Percentiles rank a stretch among this genome's conserved stretches.
Conservation (phyloP, 1,139 yeast species). For the Hyphopichia khmerensis region DNA sequence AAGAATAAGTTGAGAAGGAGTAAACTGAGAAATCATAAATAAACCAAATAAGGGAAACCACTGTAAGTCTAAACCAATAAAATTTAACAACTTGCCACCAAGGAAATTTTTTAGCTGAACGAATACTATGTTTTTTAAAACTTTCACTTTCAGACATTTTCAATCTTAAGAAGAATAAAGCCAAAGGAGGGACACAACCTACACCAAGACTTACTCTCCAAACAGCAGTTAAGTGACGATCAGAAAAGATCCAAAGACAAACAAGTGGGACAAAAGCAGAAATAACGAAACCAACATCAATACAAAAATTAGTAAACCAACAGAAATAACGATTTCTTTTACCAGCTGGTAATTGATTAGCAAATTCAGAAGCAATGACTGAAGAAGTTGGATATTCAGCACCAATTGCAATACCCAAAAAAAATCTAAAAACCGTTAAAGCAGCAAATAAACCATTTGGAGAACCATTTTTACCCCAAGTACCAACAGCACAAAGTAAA, state of each 20-base stretch:
- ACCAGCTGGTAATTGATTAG: constrained; percentile 74
- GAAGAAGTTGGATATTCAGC: constrained; percentile 95
- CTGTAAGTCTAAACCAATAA: constrained; percentile 76
- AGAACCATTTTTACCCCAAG: constrained; percentile 75
- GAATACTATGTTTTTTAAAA: constrained; percentile 70
- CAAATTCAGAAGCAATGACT: constrained; percentile 91
- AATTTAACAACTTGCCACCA: constrained; percentile 68
- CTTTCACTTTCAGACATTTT: constrained; percentile 72
- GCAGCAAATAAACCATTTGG: constrained; percentile 75
- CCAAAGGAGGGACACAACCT: constrained; percentile 87
- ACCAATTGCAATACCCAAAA: constrained; percentile 82
- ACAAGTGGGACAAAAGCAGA: constrained; percentile 87
- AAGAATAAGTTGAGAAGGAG: constrained; percentile 82
- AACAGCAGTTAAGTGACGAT: constrained; percentile 69
- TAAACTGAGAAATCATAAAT: constrained; percentile 85
- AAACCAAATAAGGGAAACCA: constrained; percentile 84
- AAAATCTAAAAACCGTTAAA: constrained; percentile 79
- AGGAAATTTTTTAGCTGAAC: constrained; percentile 59
- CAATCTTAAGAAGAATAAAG: constrained; percentile 74
- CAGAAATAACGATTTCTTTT: constrained; percentile 84
- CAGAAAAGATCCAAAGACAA: constrained; percentile 76
- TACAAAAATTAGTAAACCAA: constrained; percentile 87
- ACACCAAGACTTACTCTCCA: constrained; percentile 93
- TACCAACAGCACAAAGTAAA: constrained; percentile 72
- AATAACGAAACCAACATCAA: constrained; percentile 83